Evolutionary conservation across 2,329 filamentous ascomycete genomes (phyloP).

Genomic region (Pseudofabraea citricarpa): DNA sequence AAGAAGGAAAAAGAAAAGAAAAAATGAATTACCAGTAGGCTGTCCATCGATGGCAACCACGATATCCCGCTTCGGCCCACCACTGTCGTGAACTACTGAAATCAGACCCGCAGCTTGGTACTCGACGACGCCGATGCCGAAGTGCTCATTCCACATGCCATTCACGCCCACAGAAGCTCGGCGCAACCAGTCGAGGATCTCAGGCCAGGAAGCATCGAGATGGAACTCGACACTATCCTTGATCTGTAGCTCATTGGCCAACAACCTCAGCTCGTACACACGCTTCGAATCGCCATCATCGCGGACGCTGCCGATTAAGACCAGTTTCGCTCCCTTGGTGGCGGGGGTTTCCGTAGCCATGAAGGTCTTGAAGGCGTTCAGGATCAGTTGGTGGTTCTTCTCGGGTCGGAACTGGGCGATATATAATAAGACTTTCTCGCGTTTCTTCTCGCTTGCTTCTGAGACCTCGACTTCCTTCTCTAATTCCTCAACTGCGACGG

Average conservation of each 20-base stretch:
- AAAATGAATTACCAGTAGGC: conserved; percentile 59
- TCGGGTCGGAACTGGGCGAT: conserved; percentile 97
- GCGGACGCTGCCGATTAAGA: conserved; percentile 89
- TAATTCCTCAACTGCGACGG: conserved; percentile 84
- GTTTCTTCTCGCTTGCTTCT: conserved; percentile 59
- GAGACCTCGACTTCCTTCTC: conserved; percentile 70
- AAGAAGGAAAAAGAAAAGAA: too few species aligned
- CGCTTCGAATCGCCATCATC: conserved; percentile 74
- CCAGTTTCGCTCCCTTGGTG: conserved; percentile 57
- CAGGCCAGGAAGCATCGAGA: conserved; percentile 83
- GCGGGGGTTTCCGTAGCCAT: conserved; percentile 50
- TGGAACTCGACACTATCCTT: conserved; percentile 83
- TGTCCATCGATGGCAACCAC: conserved; percentile 75
- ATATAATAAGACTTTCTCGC: conserved; percentile 75
- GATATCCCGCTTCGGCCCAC: conserved; percentile 90
- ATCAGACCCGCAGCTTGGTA: conserved; percentile 95
- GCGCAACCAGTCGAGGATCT: conserved; percentile 75
- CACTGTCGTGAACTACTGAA: conserved; percentile 87
- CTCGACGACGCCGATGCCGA: conserved; percentile 96
- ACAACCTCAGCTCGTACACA: conserved; percentile 82
- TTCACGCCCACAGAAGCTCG: conserved; percentile 84
- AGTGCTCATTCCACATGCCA: conserved; percentile 99
- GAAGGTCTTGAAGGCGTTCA: conserved; percentile 79
- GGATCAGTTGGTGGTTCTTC: conserved; percentile 87
- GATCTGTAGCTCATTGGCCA: conserved; percentile 82